Conservation (phyloP, 306 rosid genomes). For the Trifolium subterraneum region DNA sequence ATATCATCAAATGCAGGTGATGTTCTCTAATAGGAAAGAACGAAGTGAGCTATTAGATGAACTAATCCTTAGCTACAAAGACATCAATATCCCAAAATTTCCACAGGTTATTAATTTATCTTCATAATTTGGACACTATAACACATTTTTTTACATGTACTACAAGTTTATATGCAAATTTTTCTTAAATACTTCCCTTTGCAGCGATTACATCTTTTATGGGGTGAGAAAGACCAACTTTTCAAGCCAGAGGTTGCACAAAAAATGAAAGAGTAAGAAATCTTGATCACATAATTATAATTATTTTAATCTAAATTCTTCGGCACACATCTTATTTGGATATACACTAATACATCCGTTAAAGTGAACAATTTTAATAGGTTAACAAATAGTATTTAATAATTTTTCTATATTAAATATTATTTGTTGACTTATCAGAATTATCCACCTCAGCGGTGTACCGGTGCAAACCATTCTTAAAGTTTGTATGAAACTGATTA, state of each 20-base stretch:
- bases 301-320: background rate
- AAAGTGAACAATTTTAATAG: too few species aligned
- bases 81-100: constrained; percentile 54
- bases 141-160: too few species aligned
- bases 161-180: too few species aligned
- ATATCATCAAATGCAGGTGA: constrained; percentile 47
- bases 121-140: background rate
- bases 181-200: background rate
- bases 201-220: constrained; percentile 72
- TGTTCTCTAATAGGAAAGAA: constrained; percentile 75
- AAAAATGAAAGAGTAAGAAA: constrained; percentile 62
- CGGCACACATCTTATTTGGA: too few species aligned
- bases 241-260: constrained; percentile 62
- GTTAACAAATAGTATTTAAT: too few species aligned
- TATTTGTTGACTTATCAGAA: too few species aligned
- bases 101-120: constrained; percentile 51
- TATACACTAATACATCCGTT: too few species aligned
- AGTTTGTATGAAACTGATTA: background rate
- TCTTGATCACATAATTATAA: background rate
- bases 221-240: constrained; percentile 78
- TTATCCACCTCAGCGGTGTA: too few species aligned
- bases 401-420: too few species aligned
- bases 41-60: constrained; percentile 71
- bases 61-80: constrained; percentile 49
- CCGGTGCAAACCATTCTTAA: background rate